Evolutionary conservation across 768 basidiomycete species (phyloP).

Genomic region (Lactarius psammicola): DNA sequence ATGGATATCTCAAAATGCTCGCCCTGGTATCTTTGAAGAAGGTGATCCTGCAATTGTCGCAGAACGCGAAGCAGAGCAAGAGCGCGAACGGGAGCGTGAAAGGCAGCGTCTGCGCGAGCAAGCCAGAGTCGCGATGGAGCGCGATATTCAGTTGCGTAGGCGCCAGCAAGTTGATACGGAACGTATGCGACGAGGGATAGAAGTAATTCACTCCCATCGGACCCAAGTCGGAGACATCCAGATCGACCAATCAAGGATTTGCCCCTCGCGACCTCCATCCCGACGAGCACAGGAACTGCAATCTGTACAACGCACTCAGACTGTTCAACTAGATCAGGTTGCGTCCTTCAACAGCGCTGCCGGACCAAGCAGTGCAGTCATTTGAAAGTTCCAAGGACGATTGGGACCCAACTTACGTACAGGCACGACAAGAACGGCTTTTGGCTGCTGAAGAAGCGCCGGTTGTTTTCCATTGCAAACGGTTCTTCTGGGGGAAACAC

Average conservation of each 20-base stretch:
- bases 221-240: slow-evolving; percentile 17
- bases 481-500: slow-evolving; percentile 10
- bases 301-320: slow-evolving; percentile 2
- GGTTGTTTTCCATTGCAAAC: neutral
- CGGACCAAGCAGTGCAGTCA: slow-evolving; percentile 8
- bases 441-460: slow-evolving; percentile 22
- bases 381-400: slow-evolving; percentile 3
- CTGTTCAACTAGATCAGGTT: neutral
- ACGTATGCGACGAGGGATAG: slow-evolving; percentile 6
- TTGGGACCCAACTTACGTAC: slow-evolving; percentile 8
- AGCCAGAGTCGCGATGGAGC: slow-evolving; percentile 16
- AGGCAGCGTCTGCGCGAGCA: slow-evolving; percentile 18
- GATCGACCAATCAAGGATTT: slow-evolving; percentile 25
- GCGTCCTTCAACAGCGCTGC: slow-evolving; percentile 8
- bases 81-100: slow-evolving; percentile 23
- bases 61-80: slow-evolving; percentile 31
- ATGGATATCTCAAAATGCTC: slow-evolving; percentile 92
- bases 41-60: slow-evolving; percentile 47
- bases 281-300: slow-evolving; percentile 16
- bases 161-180: slow-evolving; percentile 19
- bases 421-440: slow-evolving; percentile 17
- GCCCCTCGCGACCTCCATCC: slow-evolving; percentile 16
- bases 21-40: slow-evolving; percentile 83
- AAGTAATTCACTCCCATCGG: slow-evolving; percentile 7
- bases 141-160: slow-evolving; percentile 19